phyloP scores from a whole-genome alignment of 768 basidiomycete genomes.

The Suillus occidentalis region DNA sequence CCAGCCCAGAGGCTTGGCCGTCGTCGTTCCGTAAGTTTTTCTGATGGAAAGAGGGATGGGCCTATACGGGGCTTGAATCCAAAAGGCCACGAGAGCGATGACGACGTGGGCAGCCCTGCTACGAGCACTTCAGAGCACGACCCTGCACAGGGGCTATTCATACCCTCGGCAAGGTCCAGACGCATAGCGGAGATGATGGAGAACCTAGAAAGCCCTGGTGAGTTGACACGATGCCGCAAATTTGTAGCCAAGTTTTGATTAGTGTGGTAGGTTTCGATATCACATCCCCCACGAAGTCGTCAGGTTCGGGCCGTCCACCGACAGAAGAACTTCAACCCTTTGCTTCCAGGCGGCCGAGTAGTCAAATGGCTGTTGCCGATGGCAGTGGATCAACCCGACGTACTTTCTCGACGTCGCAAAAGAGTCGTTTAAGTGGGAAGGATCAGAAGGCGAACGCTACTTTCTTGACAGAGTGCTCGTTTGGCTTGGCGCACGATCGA shows the following conservation, averaged over 20 bases:
- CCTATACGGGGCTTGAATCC: slow-evolving; percentile 69
- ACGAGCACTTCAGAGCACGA: slow-evolving; percentile 20
- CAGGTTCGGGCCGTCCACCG: slow-evolving; percentile 42
- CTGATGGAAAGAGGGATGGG: slow-evolving; percentile 88
- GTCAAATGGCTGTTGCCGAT: slow-evolving; percentile 24
- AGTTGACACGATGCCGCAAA: slow-evolving; percentile 22
- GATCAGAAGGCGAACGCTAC: slow-evolving; percentile 48
- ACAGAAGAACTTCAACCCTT: slow-evolving; percentile 50
- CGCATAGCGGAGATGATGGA: slow-evolving; percentile 81
- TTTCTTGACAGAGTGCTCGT: slow-evolving; percentile 95
- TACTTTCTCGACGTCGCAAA: slow-evolving; percentile 46
- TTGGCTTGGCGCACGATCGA: slow-evolving; percentile 88
- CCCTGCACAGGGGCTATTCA: slow-evolving; percentile 29
- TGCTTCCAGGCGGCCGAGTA: slow-evolving; percentile 41
- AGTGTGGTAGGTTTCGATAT: slow-evolving; percentile 39
- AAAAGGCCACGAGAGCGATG: slow-evolving; percentile 39
- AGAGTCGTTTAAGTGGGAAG: slow-evolving; percentile 35
- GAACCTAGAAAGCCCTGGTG: slow-evolving; percentile 69
- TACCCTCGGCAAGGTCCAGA: slow-evolving; percentile 70
- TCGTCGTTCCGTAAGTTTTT: slow-evolving; percentile 93
- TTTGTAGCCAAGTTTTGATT: slow-evolving; percentile 9
- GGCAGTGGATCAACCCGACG: slow-evolving; percentile 35
- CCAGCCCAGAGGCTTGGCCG: slow-evolving; percentile 52
- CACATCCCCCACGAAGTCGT: slow-evolving; percentile 57
- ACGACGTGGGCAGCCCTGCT: slow-evolving; percentile 25